These are phyloP conservation scores for Epichloe scottii DNA, from an alignment of 2,329 filamentous ascomycete genomes.

Conservation along the genomic window DNA sequence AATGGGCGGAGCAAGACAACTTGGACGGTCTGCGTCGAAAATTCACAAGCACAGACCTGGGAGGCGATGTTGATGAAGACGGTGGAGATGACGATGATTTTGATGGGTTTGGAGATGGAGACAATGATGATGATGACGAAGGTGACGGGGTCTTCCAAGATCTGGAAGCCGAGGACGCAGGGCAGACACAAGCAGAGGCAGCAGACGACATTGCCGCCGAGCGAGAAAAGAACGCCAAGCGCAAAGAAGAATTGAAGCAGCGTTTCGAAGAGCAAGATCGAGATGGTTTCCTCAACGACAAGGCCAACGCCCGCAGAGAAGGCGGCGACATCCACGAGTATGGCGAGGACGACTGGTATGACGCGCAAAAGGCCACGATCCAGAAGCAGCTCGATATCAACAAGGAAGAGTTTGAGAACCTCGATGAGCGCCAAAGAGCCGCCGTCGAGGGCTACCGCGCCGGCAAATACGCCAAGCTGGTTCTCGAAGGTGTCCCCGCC, in stretches of 20 bases:
- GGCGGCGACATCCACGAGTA: slow-evolving; percentile 64
- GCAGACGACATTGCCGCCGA: slow-evolving; percentile 64
- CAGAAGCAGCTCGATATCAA: slow-evolving; percentile 97
- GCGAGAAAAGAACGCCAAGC: slow-evolving; percentile 76
- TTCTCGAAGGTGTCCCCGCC: slow-evolving; percentile 77
- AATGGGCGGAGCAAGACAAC: slow-evolving; percentile 72
- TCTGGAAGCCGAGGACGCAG: slow-evolving; percentile 43
- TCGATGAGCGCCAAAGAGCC: slow-evolving; percentile 73
- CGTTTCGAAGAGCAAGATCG: slow-evolving; percentile 96
- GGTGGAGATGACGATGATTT: slow-evolving; percentile 42
- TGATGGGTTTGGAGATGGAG: slow-evolving; percentile 38
- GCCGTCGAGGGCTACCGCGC: slow-evolving; percentile 84
- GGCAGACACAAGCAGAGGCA: slow-evolving; percentile 26
- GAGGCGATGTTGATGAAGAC: slow-evolving; percentile 23
- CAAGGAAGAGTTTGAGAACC: slow-evolving; percentile 75
- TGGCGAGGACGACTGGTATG: slow-evolving; percentile 98
- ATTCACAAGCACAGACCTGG: slow-evolving; percentile 59
- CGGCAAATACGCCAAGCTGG: slow-evolving; percentile 84
- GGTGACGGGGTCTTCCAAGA: slow-evolving; percentile 79
- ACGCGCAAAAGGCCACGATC: slow-evolving; percentile 84
- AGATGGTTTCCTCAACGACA: slow-evolving; percentile 90
- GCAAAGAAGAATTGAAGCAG: slow-evolving; percentile 88
- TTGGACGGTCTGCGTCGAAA: slow-evolving; percentile 61
- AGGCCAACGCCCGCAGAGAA: slow-evolving; percentile 61
- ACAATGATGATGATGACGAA: slow-evolving; percentile 53